These are phyloP conservation scores for Allium sativum DNA, from an alignment of 106 monocot genomes.

Conservation along the genomic window DNA sequence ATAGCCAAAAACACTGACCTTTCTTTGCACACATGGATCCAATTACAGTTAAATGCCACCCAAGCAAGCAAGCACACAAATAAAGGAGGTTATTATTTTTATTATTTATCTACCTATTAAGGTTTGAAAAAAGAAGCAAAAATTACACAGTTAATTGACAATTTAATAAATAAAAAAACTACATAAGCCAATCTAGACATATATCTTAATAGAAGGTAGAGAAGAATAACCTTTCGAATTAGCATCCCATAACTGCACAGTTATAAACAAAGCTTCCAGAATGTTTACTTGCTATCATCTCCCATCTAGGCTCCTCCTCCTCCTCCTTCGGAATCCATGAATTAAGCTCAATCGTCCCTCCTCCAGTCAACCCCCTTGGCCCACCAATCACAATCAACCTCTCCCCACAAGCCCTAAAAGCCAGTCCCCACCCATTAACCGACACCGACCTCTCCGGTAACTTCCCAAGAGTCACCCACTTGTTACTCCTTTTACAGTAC, in stretches of 20 bases:
- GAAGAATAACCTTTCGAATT: conserved; percentile 28
- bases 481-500: conserved; percentile 52
- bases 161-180: too few species aligned
- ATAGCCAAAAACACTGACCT: too few species aligned
- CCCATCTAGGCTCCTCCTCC: conserved; percentile 49
- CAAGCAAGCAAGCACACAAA: too few species aligned
- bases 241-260: conserved; percentile 89
- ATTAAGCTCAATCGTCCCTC: conserved; percentile 76
- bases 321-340: conserved; percentile 69
- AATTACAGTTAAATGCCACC: too few species aligned
- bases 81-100: too few species aligned
- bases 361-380: conserved; percentile 27
- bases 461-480: conserved; percentile 54
- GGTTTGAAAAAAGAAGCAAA: conserved; percentile 8
- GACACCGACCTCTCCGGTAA: conserved; percentile 66
- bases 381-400: conserved; percentile 64
- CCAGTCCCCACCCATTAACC: conserved; percentile 80
- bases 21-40: too few species aligned
- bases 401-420: conserved; percentile 62
- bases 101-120: too few species aligned
- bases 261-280: conserved; percentile 89
- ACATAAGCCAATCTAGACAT: neutral
- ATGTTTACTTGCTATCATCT: conserved; percentile 56
- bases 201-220: conserved; percentile 2
- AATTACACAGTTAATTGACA: neutral